Evolutionary conservation across 768 basidiomycete genomes (phyloP).

Genomic region (Brasilioporus rufonigricans): DNA sequence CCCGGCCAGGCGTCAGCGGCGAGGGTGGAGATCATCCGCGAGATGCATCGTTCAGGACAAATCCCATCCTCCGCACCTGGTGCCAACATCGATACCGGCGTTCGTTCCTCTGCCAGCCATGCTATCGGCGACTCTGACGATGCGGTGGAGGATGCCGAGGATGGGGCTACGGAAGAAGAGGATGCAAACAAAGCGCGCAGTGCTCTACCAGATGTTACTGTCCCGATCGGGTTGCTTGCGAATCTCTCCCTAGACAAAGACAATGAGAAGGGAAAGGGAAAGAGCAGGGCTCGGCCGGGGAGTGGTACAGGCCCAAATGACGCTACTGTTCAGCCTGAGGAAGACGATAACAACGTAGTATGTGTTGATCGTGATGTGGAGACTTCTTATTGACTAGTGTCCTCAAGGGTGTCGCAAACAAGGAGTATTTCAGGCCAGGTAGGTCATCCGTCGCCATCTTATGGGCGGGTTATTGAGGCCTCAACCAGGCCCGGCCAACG

Average conservation of each 20-base stretch:
- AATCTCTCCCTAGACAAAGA: conserved; percentile 63
- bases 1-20: conserved; percentile 39
- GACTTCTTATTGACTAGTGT: conserved; percentile 10
- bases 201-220: conserved; percentile 64
- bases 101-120: not conserved
- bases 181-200: conserved; percentile 47
- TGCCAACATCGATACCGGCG: no score
- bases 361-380: conserved; percentile 12
- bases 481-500: conserved; percentile 49
- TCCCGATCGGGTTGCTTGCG: conserved; percentile 75
- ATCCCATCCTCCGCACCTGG: not conserved
- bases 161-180: conserved; percentile 33
- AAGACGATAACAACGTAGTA: conserved; percentile 66
- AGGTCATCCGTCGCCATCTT: not conserved
- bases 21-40: conserved; percentile 28
- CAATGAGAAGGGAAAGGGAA: conserved; percentile 38
- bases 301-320: no score
- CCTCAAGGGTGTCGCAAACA: conserved; percentile 73
- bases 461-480: not conserved
- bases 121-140: conserved; percentile 36
- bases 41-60: conserved; percentile 31
- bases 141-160: conserved; percentile 31
- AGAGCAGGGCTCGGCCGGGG: no score
- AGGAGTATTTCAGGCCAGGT: conserved; percentile 80
- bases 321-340: no score